Evolutionary conservation across 116 monocot genomes (phyloP).

Genomic region (Phalaenopsis hybrid): DNA sequence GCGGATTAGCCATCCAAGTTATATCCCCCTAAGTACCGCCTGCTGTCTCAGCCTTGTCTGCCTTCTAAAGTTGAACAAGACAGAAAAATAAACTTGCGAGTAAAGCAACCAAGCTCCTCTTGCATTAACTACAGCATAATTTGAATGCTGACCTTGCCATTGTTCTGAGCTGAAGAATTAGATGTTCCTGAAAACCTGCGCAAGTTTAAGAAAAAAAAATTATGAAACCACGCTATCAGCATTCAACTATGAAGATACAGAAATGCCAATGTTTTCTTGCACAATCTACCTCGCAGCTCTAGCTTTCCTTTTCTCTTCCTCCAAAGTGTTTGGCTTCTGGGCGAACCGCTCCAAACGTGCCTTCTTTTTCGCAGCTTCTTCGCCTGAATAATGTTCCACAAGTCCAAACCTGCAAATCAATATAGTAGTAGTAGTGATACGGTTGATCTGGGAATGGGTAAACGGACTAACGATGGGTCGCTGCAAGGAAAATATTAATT

Average conservation of each 20-base stretch:
- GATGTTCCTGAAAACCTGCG: constrained; percentile 39
- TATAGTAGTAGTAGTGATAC: background rate
- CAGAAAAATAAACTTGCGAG: background rate
- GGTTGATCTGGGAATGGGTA: background rate
- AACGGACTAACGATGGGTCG: background rate
- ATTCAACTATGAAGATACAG: background rate
- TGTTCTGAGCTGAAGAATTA: constrained; percentile 18
- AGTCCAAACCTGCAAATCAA: constrained; percentile 41
- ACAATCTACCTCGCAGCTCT: constrained; percentile 31
- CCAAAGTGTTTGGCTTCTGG: constrained; percentile 13
- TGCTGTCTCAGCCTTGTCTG: constrained; percentile 7
- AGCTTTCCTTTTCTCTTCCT: constrained; percentile 57
- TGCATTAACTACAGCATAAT: background rate
- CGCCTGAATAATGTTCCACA: constrained; percentile 6
- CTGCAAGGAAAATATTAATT: background rate
- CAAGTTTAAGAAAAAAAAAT: background rate
- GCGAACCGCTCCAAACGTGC: constrained; percentile 39
- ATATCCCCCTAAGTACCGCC: background rate
- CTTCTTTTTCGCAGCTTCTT: constrained; percentile 46
- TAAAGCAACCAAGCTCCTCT: background rate
- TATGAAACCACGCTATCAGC: background rate
- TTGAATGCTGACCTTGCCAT: constrained; percentile 21
- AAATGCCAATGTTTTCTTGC: too few species aligned
- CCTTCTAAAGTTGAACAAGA: constrained; percentile 3
- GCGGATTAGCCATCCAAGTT: background rate